Evolutionary conservation across 1,284 basidiomycete species (phyloP).

Genomic region (Trichosporon sp.): DNA sequence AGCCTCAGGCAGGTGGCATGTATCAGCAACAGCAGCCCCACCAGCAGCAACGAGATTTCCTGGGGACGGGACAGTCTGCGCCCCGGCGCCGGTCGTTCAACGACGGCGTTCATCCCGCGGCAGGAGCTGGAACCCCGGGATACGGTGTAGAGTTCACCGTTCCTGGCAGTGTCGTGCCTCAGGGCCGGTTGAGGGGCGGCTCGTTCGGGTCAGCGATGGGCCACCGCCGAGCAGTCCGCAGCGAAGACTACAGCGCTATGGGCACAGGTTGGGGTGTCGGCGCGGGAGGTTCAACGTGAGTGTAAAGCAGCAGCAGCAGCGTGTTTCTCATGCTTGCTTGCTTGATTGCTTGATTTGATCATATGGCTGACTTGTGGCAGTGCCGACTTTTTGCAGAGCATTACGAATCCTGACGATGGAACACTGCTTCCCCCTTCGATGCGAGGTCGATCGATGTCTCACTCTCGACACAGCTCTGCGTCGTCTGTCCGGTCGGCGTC

Average conservation of each 20-base stretch:
- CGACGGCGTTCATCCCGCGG: slow-evolving; percentile 37
- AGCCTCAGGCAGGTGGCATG: neutral
- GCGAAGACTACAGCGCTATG: slow-evolving; percentile 41
- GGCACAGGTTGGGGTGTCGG: slow-evolving; percentile 42
- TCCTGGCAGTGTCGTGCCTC: slow-evolving; percentile 19
- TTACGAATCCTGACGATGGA: slow-evolving; percentile 41
- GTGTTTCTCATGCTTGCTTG: neutral
- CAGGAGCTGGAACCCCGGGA: slow-evolving; percentile 42
- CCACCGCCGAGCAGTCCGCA: slow-evolving; percentile 38
- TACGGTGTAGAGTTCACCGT: slow-evolving; percentile 39
- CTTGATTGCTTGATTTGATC: neutral
- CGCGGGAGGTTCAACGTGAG: slow-evolving; percentile 43
- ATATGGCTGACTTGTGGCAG: slow-evolving; percentile 19
- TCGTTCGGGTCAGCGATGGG: slow-evolving; percentile 16
- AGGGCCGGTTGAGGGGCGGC: slow-evolving; percentile 26
- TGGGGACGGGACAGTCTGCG: neutral
- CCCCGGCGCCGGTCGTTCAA: slow-evolving; percentile 25
- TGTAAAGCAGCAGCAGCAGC: slow-evolving; percentile 8
- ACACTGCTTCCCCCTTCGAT: slow-evolving; percentile 38
- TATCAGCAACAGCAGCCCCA: neutral
- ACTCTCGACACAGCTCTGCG: slow-evolving; percentile 39
- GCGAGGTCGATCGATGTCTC: slow-evolving; percentile 31
- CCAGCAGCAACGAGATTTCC: neutral
- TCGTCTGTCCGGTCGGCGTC: slow-evolving; percentile 40
- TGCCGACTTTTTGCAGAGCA: slow-evolving; percentile 42